Conservation (phyloP, 805 yeast species). For the Metschnikowia vanudenii region DNA sequence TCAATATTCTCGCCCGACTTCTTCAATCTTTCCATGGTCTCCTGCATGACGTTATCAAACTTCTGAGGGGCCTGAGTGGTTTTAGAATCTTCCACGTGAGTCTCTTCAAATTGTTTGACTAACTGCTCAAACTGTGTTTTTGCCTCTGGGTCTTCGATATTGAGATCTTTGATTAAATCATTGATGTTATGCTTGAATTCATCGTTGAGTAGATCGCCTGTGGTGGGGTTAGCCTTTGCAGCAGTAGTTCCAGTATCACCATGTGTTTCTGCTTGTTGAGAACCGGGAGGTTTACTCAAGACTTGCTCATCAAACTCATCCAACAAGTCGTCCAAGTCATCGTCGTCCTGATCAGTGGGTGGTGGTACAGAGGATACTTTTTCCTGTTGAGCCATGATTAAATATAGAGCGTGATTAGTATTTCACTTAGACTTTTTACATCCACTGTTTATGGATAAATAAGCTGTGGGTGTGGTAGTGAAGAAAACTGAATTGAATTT, state of each 20-base stretch:
- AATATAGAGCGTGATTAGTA: too few species aligned
- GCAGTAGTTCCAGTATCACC: constrained; percentile 3
- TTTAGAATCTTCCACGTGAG: constrained; percentile 33
- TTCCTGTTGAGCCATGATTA: neutral
- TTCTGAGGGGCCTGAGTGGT: constrained; percentile 34
- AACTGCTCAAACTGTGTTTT: constrained; percentile 50
- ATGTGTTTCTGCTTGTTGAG: constrained; percentile 23
- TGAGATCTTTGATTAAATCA: constrained; percentile 47
- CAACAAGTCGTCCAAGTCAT: constrained; percentile 77
- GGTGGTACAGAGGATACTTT: constrained; percentile 8
- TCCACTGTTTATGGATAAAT: too few species aligned
- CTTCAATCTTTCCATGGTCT: constrained; percentile 76
- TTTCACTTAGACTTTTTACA: too few species aligned
- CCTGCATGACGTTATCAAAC: constrained; percentile 74
- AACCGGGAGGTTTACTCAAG: constrained; percentile 60
- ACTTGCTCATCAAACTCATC: constrained; percentile 82
- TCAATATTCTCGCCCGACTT: constrained; percentile 74
- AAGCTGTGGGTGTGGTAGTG: too few species aligned
- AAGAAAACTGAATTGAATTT: too few species aligned
- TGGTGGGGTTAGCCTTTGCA: constrained; percentile 11
- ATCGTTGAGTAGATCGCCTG: constrained; percentile 30
- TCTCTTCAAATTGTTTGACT: constrained; percentile 41
- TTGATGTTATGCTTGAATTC: constrained; percentile 35
- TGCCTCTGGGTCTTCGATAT: constrained; percentile 53
- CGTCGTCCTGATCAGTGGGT: constrained; percentile 39